These are phyloP conservation scores for Eucalyptus curtisii DNA, from an alignment of 345 rosid species.

Conservation along the genomic window DNA sequence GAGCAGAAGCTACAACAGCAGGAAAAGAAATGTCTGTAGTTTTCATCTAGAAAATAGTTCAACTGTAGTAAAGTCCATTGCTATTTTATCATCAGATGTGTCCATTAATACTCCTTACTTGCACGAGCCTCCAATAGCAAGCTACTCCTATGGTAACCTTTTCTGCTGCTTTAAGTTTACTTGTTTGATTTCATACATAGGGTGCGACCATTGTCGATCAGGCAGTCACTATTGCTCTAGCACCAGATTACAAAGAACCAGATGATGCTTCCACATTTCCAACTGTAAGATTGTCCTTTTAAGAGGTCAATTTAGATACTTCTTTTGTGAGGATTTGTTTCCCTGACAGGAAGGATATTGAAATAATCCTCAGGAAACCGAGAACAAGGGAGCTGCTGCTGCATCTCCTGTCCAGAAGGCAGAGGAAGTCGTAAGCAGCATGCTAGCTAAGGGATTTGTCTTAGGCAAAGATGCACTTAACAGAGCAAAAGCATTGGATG, in stretches of 20 bases:
- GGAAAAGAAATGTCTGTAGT: background rate
- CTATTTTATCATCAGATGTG: background rate
- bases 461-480: constrained; percentile 75
- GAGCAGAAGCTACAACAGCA: background rate
- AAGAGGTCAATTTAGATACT: background rate
- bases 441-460: constrained; percentile 84
- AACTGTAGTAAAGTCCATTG: background rate
- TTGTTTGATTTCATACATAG: constrained; percentile 18
- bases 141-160: background rate
- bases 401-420: constrained; percentile 65
- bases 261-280: constrained; percentile 16
- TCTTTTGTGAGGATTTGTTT: background rate
- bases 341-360: background rate
- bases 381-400: constrained; percentile 16
- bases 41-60: background rate
- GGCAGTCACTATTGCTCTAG: constrained; percentile 51
- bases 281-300: constrained; percentile 19
- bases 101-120: background rate
- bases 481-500: constrained; percentile 78
- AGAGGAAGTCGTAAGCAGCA: constrained; percentile 85
- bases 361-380: constrained; percentile 24
- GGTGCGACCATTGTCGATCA: constrained; percentile 84
- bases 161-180: background rate
- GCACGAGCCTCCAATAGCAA: background rate
- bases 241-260: constrained; percentile 59